Base-by-base conservation (phyloP, 1,139 yeast species). In the Diutina scorzettiae region DNA sequence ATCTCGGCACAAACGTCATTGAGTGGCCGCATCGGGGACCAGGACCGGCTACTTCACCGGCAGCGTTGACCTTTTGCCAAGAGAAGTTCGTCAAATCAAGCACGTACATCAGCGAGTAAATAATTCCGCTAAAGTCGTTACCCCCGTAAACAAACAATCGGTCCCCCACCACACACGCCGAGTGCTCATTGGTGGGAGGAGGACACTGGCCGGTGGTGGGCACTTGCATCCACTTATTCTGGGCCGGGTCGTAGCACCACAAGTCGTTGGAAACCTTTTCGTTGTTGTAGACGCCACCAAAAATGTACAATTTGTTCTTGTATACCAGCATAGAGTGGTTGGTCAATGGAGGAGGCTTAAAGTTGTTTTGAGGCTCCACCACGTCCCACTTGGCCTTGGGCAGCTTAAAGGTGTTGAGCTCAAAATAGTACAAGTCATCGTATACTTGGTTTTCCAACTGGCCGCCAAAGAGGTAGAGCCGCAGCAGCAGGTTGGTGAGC, bases 1-100 rank as follows among this genome's bases (percentile, higher is more conserved):
- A 75, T 41, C 67, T 74, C 42, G 83, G 64, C 45, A 73, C 69
- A 45, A 81, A 76, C 2, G 96, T 80, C 66, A 91, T 68, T 31
- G 96, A 78, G 59, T 91, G 98, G n/a, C 98, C 98, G 48, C 94
- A 84, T 51, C 96, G 76, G 17, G 94, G 78, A 39, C 89, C 82
- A 3, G 97, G 96, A 9, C 73, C 69, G 45, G 59, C 54, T 24
- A 51, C 53, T 20, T 61, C 62, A 28, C 69, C 65, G 23, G 54
- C 48, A 8, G 65, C 56, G 46, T 69, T 71, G 52, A 84, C 72
- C 47, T 78, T 77, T 50, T 74, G 76, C 95, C 95, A 86, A 41
- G 76, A 76, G 41, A 74, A 68, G 14, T 84, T 73, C 44, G 78
- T 69, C 51, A 91, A 66, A 54, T 86, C 87, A 51, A 91, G 75